Percentiles rank a stretch among this genome's conserved stretches.
Evolutionary conservation across 306 rosid genomes (phyloP).

Genomic region (Abrus precatorius): DNA sequence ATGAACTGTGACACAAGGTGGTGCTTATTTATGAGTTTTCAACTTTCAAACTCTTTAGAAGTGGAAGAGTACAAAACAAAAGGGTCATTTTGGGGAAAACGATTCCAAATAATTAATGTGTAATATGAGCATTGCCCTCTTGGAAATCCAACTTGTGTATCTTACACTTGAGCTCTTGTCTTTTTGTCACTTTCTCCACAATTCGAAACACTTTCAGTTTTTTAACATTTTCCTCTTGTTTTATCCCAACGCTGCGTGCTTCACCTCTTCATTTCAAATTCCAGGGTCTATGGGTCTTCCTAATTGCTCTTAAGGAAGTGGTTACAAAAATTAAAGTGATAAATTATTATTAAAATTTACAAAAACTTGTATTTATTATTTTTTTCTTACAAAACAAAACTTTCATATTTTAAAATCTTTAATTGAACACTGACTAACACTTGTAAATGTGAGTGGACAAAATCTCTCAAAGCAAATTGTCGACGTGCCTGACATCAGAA

Average conservation of each 20-base stretch:
- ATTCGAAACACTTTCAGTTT: slow-evolving; percentile 62
- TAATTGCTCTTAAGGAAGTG: too few relatives aligned
- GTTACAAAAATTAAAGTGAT: too few relatives aligned
- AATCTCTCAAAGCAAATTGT: slow-evolving; percentile 41
- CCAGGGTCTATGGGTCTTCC: neutral
- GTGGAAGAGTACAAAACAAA: slow-evolving; percentile 67
- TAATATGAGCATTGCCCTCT: slow-evolving; percentile 37
- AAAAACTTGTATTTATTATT: too few relatives aligned
- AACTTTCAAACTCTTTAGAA: slow-evolving; percentile 43
- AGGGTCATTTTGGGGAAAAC: slow-evolving; percentile 58
- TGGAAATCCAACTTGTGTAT: slow-evolving; percentile 68
- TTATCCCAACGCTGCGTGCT: slow-evolving; percentile 51
- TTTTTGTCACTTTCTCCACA: slow-evolving; percentile 63
- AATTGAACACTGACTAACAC: too few relatives aligned
- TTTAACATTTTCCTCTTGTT: slow-evolving; percentile 52
- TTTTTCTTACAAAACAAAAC: too few relatives aligned
- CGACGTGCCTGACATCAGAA: slow-evolving; percentile 65
- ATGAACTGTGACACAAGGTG: slow-evolving; percentile 39
- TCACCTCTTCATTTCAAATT: slow-evolving; percentile 27
- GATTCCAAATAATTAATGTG: slow-evolving; percentile 46
- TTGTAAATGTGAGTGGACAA: neutral
- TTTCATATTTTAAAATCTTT: too few relatives aligned
- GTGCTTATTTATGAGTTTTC: slow-evolving; percentile 56
- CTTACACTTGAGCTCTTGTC: slow-evolving; percentile 53
- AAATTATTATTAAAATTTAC: too few relatives aligned